Base-by-base conservation (phyloP, 495 filamentous ascomycete genomes). In the Pseudotulostoma volvatum region DNA sequence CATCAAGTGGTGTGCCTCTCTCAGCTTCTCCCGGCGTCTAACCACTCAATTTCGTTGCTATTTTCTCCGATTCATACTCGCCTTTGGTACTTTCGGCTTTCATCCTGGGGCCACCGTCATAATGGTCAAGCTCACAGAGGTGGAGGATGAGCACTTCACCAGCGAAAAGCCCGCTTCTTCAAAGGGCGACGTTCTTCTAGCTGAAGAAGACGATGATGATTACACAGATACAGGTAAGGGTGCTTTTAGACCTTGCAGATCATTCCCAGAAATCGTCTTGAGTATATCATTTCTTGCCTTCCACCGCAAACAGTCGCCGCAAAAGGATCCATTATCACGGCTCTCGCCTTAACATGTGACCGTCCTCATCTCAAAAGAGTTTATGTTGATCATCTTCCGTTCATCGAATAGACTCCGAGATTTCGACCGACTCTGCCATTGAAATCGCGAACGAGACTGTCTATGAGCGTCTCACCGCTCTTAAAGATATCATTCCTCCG, bases 121-220 rank as follows among this genome's bases (percentile, higher is more conserved):
- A 51, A 97, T 97, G 90, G 90, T 97, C 56, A 81, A 92, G 62
- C 82, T 97, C 47, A 78, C 77, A 47, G 92, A 95, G 64, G 87
- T 97, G 54, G 77, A 87, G 44, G 90, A 97, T 57, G 86, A 93
- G 66, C 84, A 90, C 59, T 93, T 95, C 68, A 64, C 74, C 53
- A 59, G 67, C 44, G 65, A 77, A 49, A 80, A 82, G 59, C 76
- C 80, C 47, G 65, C 68, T 33, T 70, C 82, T 34, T 64, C 63
- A 43, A 65, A 65, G 55, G 31, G 61, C 51, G 56, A 65, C 39
- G 55, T 59, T 36, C 54, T 68, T 38, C 47, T 67, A 31, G 54
- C 59, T 40, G 75, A 79, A 42, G 79, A 90, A 46, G 81, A 92
- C 34, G 84, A 88, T 31, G 79, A 77, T 36, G 84, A 93, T 57